phyloP scores from a whole-genome alignment of 2,329 filamentous ascomycete genomes.

The Trichophyton rubrum region DNA sequence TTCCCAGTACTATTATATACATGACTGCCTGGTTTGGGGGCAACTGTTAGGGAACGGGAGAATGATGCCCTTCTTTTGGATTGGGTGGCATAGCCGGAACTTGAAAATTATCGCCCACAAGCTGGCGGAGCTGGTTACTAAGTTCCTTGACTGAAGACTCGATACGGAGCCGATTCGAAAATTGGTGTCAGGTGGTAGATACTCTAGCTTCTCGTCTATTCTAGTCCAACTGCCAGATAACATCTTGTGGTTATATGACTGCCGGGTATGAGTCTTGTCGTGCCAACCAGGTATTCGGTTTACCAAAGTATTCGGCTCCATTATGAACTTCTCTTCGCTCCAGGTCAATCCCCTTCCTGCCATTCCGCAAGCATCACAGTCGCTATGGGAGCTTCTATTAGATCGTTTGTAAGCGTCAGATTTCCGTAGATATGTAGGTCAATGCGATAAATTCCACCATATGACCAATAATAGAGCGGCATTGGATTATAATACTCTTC shows the following conservation, averaged over 20 bases:
- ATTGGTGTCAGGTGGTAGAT: not conserved
- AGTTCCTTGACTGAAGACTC: not conserved
- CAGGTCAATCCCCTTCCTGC: not conserved
- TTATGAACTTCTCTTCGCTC: not conserved
- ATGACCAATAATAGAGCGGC: too few relatives aligned
- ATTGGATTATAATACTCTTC: too few relatives aligned
- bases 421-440: too few relatives aligned
- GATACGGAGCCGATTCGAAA: not conserved
- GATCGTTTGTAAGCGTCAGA: too few relatives aligned
- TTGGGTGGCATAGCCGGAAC: not conserved
- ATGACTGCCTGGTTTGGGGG: not conserved
- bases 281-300: not conserved
- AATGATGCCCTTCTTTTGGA: not conserved
- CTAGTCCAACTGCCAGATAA: not conserved
- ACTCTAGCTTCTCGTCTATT: not conserved
- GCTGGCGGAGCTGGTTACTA: not conserved
- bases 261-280: too few relatives aligned
- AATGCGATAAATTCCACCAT: too few relatives aligned
- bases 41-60: not conserved
- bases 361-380: conserved; percentile 3
- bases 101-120: not conserved
- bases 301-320: not conserved
- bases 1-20: not conserved
- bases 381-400: not conserved
- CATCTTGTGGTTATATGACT: too few relatives aligned